Base-by-base conservation (phyloP, 2,329 filamentous ascomycete species). In the Nigrospora oryzae region DNA sequence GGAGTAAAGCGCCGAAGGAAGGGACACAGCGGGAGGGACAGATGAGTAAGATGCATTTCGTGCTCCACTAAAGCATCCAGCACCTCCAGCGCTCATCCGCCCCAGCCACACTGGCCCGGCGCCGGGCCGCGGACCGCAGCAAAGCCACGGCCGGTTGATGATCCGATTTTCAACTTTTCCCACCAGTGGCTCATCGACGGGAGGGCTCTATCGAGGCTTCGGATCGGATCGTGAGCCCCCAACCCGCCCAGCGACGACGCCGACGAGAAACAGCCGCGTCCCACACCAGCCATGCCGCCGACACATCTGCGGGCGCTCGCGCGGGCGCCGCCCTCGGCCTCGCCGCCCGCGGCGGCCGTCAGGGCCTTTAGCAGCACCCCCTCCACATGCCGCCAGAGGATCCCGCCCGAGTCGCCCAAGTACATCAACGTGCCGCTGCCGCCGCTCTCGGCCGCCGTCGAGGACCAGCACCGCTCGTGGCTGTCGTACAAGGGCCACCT, bases 331-430 rank as follows among this genome's bases (percentile, higher is more conserved):
- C 36, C 46, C 50, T 54, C 47, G 48, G 55, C 19, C 51, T 60
- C 42, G 51, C 62, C 39, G 7, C 23, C 36, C 16, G 30, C 16
- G 11, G n/a, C 36, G 23, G n/a, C 36, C 8, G 4, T n/a, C 11
- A 63, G 66, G 52, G 46, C 66, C 45, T 77, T 75, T 57, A 66
- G 68, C 50, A 70, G 71, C 19, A 67, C 74, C 14, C 40, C 67
- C 15, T 38, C 62, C n/a, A 54, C 57, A 46, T 60, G 58, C 40
- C 71, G 79, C 48, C 43, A 46, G 33, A 42, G 38, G 30, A 86
- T 90, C 51, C 84, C 84, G 15, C 91, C 93, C 40, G 87, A 96
- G 62, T 95, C 89, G 33, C 91, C 93, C 39, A 77, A 79, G 52
- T 97, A 86, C 71, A 86, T 97, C 67, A 81, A 88, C 53, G 73